A percentile compares a stretch with the other conserved stretches of the same genome.
phyloP scores from a whole-genome alignment of 2,329 filamentous ascomycete genomes.

The Aaosphaeria pasadenensis region DNA sequence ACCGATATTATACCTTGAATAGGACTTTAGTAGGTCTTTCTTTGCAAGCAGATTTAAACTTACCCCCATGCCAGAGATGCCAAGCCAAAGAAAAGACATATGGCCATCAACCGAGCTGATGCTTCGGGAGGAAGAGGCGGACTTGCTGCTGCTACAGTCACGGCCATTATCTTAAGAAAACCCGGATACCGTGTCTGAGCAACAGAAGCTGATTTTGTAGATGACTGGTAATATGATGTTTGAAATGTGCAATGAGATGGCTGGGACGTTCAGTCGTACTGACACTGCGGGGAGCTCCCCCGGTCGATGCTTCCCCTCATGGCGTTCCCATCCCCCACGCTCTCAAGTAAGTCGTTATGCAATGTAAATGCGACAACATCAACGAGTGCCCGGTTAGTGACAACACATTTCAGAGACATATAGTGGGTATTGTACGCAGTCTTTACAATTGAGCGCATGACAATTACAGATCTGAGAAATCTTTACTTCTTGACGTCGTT shows the following conservation, averaged over 20 bases:
- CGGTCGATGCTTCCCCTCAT: slow-evolving; percentile 5
- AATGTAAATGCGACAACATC: no score
- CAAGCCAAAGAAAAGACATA: slow-evolving; percentile 55
- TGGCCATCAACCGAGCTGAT: slow-evolving; percentile 14
- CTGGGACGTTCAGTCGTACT: slow-evolving; percentile 4
- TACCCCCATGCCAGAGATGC: slow-evolving; percentile 58
- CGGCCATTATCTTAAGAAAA: slow-evolving; percentile 1
- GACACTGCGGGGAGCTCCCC: slow-evolving; percentile 6
- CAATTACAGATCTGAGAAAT: no score
- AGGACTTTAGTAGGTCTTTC: not conserved
- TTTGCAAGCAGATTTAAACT: not conserved
- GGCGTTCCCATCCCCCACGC: slow-evolving; percentile 11
- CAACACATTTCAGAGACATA: no score
- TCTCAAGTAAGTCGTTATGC: slow-evolving; percentile 5
- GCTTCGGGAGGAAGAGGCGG: slow-evolving; percentile 10
- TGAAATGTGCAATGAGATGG: not conserved
- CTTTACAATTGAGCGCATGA: no score
- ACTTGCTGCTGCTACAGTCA: slow-evolving; percentile 2
- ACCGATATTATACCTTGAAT: slow-evolving; percentile 54
- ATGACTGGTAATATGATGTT: not conserved
- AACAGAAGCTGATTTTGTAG: slow-evolving; percentile 1
- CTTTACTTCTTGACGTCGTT: no score
- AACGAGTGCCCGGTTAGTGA: no score
- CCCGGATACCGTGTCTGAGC: not conserved
- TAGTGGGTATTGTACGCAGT: no score